phyloP scores from a whole-genome alignment of 768 basidiomycete genomes.

The Boletellus ananas region DNA sequence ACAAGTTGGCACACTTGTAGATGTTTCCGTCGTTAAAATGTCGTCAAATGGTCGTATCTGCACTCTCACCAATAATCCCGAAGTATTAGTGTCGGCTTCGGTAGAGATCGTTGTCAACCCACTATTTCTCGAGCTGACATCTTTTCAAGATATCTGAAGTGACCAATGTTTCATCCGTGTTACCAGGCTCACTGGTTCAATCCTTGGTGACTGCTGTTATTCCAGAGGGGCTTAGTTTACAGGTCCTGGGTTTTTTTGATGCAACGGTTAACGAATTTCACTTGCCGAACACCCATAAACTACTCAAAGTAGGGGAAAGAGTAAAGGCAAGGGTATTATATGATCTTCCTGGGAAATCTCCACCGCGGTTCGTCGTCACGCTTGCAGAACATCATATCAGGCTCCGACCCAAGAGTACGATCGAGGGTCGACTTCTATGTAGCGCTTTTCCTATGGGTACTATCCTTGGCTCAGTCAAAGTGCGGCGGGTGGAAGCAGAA shows the following conservation, averaged over 20 bases:
- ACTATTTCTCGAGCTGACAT: conserved; percentile 1
- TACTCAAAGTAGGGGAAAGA: conserved; percentile 65
- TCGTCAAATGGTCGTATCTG: conserved; percentile 79
- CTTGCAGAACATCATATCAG: conserved; percentile 67
- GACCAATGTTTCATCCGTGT: conserved; percentile 70
- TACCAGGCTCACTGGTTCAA: conserved; percentile 84
- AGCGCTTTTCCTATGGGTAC: conserved; percentile 72
- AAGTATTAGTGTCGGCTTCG: conserved; percentile 46
- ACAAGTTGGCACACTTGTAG: conserved; percentile 62
- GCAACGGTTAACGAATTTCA: conserved; percentile 87
- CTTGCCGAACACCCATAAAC: conserved; percentile 42
- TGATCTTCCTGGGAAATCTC: conserved; percentile 61
- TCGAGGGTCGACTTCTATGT: conserved; percentile 36
- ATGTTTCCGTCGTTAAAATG: conserved; percentile 61
- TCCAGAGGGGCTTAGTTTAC: conserved; percentile 76
- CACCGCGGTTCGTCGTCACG: conserved; percentile 81
- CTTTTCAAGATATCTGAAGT: conserved; percentile 65
- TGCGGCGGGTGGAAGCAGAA: conserved; percentile 72
- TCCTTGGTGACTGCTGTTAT: conserved; percentile 74
- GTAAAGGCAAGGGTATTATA: conserved; percentile 84
- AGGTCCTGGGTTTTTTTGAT: conserved; percentile 88
- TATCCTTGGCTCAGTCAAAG: conserved; percentile 66
- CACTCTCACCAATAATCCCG: conserved; percentile 56
- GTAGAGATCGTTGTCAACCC: conserved; percentile 38
- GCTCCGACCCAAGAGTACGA: conserved; percentile 41